Conservation (phyloP, 23 red algal genomes). For the Chondrus crispus region DNA sequence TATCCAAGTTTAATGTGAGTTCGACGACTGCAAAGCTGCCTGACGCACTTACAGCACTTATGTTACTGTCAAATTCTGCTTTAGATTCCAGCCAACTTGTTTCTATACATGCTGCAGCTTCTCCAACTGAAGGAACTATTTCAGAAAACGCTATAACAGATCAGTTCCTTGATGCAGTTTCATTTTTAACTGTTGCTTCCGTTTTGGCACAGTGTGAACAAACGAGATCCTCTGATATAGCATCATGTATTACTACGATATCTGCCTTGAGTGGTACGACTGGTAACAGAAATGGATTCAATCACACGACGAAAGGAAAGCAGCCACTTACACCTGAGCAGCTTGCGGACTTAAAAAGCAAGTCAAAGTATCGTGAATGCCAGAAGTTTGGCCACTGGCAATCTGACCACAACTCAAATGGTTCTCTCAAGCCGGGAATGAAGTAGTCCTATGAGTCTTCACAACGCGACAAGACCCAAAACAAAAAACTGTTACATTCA, state of each 20-base stretch:
- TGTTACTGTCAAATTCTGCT: neutral
- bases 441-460: neutral
- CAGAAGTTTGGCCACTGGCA: constrained; percentile 30
- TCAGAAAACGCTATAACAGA: neutral
- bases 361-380: constrained; percentile 9
- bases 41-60: neutral
- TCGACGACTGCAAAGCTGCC: neutral
- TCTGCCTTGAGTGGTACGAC: neutral
- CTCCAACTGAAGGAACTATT: neutral
- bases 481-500: neutral
- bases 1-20: neutral
- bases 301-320: neutral
- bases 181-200: neutral
- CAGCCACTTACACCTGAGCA: neutral
- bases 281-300: neutral
- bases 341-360: neutral
- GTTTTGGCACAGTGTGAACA: neutral
- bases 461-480: neutral
- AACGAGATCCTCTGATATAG: neutral
- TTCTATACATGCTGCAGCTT: neutral
- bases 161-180: neutral
- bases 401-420: neutral
- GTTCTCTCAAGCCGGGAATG: neutral
- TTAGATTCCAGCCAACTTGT: neutral
- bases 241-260: no score